Conservation (phyloP, 148 eudicot genomes). For the Arctostaphylos glauca region DNA sequence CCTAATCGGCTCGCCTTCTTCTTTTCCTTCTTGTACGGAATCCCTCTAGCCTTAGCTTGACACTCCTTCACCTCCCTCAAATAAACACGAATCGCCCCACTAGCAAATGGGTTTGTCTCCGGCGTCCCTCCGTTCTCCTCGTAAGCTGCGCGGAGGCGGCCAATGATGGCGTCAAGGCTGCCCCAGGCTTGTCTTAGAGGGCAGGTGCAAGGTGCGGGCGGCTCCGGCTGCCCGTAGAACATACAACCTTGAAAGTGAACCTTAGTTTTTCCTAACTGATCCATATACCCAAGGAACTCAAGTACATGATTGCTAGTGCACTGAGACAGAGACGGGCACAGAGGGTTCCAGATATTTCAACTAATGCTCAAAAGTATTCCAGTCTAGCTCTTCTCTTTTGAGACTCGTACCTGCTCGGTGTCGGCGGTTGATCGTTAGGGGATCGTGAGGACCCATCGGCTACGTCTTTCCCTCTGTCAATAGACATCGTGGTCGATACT, state of each 20-base stretch:
- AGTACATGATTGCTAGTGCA: slow-evolving; percentile 56
- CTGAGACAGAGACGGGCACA: slow-evolving; percentile 33
- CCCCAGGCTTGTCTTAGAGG: slow-evolving; percentile 65
- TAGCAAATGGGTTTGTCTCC: slow-evolving; percentile 61
- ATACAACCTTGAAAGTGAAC: slow-evolving; percentile 55
- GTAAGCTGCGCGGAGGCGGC: slow-evolving; percentile 61
- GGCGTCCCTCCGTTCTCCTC: slow-evolving; percentile 64
- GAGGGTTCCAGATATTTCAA: slow-evolving; percentile 55
- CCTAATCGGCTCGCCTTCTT: slow-evolving; percentile 24
- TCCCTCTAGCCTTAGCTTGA: slow-evolving; percentile 69
- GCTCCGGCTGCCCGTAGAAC: slow-evolving; percentile 67
- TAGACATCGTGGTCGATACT: background rate
- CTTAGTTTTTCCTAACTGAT: slow-evolving; percentile 65
- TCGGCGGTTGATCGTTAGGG: slow-evolving; percentile 18
- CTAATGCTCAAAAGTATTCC: slow-evolving; percentile 71
- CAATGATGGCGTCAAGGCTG: slow-evolving; percentile 62
- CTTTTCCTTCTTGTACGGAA: slow-evolving; percentile 66
- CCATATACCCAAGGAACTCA: slow-evolving; percentile 53
- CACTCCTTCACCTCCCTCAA: slow-evolving; percentile 58
- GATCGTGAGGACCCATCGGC: slow-evolving; percentile 24
- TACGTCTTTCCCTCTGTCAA: slow-evolving; percentile 20
- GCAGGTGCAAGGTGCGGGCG: slow-evolving; percentile 64
- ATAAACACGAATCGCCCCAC: slow-evolving; percentile 42
- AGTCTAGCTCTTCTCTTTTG: slow-evolving; percentile 60
- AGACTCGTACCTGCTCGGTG: slow-evolving; percentile 61